A percentile compares a stretch with the other conserved stretches of the same genome.
These are phyloP conservation scores for Castanea mollissima DNA, from an alignment of 306 rosid species.

Conservation along the genomic window DNA sequence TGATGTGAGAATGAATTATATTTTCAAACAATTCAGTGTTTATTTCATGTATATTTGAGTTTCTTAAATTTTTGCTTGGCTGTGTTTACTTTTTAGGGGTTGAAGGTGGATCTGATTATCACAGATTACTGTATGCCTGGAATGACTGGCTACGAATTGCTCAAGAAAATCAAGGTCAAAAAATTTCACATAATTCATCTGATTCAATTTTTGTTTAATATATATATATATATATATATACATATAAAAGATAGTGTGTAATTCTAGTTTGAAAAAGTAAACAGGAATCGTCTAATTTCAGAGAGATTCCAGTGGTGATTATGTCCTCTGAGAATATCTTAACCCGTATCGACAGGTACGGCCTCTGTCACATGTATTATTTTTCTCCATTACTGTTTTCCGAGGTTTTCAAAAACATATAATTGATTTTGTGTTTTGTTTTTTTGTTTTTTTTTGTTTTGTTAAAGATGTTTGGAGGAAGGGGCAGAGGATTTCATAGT, in stretches of 20 bases:
- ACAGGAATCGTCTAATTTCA: slow-evolving; percentile 77
- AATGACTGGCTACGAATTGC: slow-evolving; percentile 93
- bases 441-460: no score
- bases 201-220: background rate
- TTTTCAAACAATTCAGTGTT: background rate
- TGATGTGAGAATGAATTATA: slow-evolving; percentile 42
- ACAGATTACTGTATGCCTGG: slow-evolving; percentile 99
- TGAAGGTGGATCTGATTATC: slow-evolving; percentile 94
- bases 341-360: slow-evolving; percentile 85
- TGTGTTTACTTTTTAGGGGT: slow-evolving; percentile 19
- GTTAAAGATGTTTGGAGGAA: slow-evolving; percentile 78
- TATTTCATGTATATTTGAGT: background rate
- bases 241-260: no score
- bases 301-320: slow-evolving; percentile 85
- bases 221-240: no score
- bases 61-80: slow-evolving; percentile 7
- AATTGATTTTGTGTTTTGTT: no score
- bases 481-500: slow-evolving; percentile 97
- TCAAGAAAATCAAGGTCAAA: slow-evolving; percentile 79
- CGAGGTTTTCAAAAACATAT: no score
- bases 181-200: background rate
- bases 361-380: no score
- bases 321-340: slow-evolving; percentile 94
- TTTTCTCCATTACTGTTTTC: no score
- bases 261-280: no score